Evolutionary conservation across 345 rosid species (phyloP), one percentile per base, ranked within the genome.

Genomic region (Arabidopsis suecica): DNA sequence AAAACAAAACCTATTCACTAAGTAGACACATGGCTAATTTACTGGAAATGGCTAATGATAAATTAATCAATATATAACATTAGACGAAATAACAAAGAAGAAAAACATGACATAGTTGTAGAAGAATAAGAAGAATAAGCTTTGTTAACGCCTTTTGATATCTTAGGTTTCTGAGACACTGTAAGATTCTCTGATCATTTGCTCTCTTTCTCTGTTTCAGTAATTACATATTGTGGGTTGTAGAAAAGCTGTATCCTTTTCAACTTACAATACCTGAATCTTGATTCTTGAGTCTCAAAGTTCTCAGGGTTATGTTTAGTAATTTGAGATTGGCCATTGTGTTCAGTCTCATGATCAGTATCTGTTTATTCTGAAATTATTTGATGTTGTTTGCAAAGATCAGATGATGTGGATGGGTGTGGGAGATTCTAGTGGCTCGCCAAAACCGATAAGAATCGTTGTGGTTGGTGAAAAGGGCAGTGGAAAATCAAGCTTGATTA

Each of bases 401-500:
- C 38, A 67, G 74, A 83, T 89, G 91, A 79, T 83, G 61, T 81
- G 71, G 30, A 34, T 40, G 0, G 71, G 74, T 14, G 33, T 64
- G 10, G 57, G 78, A 47, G 79, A 71, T 23, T 8, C 42, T 8
- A 78, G 84, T 1, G 87, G 81, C 7, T 86, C 85, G 34, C 75
- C 53, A 50, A 77, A 75, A 9, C 82, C 86, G 14, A 89, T 89
- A 11, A 82, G 93, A 38, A 87, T 91, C 5, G 96, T 87, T 62
- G 98, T 93, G 9, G 93, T 86, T 1, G 98, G 98, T 45, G 97
- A 89, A 60, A 86, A 83, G 5, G 90, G 93, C 38, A 93, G 94
- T 0, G 93, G 98, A 40, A 93, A 93, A 76, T 84, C 98, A 23
- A 93, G 91, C 74, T 85, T 93, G 88, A 91, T 93, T 68, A 79